Conservation (phyloP, 495 filamentous ascomycete genomes). For the Copromyces sp. region DNA sequence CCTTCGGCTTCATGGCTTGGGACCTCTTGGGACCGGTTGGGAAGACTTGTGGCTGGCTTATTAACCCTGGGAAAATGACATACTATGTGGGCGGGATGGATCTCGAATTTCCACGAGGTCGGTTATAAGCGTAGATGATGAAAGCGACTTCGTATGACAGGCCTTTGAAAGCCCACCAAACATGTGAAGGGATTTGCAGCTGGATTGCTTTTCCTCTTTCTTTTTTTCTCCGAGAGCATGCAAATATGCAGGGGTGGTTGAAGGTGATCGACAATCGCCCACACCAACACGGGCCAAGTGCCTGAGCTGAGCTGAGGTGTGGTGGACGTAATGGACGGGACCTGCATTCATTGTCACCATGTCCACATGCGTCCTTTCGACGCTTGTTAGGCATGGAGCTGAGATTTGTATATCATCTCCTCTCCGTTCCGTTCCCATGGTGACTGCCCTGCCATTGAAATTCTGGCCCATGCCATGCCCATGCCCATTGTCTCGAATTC, state of each 20-base stretch:
- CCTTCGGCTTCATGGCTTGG: background rate
- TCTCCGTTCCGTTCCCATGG: background rate
- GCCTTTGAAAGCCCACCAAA: background rate
- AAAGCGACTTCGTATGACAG: background rate
- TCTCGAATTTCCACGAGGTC: background rate
- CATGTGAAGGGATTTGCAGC: background rate
- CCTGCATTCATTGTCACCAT: background rate
- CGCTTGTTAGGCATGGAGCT: background rate
- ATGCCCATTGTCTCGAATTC: background rate
- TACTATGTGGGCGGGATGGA: background rate
- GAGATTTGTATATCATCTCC: background rate
- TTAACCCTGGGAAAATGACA: background rate
- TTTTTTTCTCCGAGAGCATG: background rate
- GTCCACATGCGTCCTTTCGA: background rate
- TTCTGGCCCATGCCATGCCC: background rate
- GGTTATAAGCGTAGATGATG: background rate
- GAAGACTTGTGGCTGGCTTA: background rate
- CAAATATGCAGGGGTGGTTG: background rate
- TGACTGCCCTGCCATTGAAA: background rate
- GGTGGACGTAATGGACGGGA: background rate
- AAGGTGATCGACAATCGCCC: background rate
- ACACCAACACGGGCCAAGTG: background rate
- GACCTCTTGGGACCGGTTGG: background rate
- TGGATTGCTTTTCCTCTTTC: background rate
- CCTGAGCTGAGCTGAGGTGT: background rate